A percentile compares a stretch with the other conserved stretches of the same genome.
Evolutionary conservation across 2,329 filamentous ascomycete species (phyloP).

Genomic region (Trichoderma sp.): DNA sequence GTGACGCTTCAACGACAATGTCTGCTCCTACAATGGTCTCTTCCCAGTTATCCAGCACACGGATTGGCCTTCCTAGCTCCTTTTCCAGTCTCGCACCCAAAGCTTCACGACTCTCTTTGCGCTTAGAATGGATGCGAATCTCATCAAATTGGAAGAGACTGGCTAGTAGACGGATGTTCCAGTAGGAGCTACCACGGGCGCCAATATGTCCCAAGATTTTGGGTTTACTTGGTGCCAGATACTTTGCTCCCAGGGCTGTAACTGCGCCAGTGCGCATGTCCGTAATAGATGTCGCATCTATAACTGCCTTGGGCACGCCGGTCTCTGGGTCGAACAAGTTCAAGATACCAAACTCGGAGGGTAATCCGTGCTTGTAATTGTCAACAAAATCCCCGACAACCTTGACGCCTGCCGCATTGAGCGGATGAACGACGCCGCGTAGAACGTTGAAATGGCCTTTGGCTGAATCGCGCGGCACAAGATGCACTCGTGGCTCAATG

Average conservation of each 20-base stretch:
- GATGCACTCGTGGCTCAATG: background rate
- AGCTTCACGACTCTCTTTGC: constrained; percentile 15
- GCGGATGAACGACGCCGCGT: background rate
- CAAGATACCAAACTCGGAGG: constrained; percentile 15
- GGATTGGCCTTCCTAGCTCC: constrained; percentile 10
- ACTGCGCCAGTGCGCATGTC: constrained; percentile 18
- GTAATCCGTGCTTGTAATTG: constrained; percentile 3
- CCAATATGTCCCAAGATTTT: constrained; percentile 18
- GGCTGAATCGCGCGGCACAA: constrained; percentile 1
- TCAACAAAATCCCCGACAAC: background rate
- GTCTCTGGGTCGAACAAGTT: constrained; percentile 18
- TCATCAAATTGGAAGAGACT: constrained; percentile 17
- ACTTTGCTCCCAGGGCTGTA: constrained; percentile 16
- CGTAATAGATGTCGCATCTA: constrained; percentile 17
- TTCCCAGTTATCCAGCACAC: constrained; percentile 16
- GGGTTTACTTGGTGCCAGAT: constrained; percentile 10
- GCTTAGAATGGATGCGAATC: constrained; percentile 16
- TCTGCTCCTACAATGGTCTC: constrained; percentile 13
- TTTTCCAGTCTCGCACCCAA: constrained; percentile 13
- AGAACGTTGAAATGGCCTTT: constrained; percentile 1
- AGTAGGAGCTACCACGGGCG: constrained; percentile 16
- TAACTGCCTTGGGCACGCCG: constrained; percentile 6
- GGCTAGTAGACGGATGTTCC: constrained; percentile 16
- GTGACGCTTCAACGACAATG: constrained; percentile 17
- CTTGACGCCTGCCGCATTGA: background rate